A percentile compares a stretch with the other conserved stretches of the same genome.
Conservation (phyloP, 2,329 filamentous ascomycete species). For the Tympanopsis confertula region DNA sequence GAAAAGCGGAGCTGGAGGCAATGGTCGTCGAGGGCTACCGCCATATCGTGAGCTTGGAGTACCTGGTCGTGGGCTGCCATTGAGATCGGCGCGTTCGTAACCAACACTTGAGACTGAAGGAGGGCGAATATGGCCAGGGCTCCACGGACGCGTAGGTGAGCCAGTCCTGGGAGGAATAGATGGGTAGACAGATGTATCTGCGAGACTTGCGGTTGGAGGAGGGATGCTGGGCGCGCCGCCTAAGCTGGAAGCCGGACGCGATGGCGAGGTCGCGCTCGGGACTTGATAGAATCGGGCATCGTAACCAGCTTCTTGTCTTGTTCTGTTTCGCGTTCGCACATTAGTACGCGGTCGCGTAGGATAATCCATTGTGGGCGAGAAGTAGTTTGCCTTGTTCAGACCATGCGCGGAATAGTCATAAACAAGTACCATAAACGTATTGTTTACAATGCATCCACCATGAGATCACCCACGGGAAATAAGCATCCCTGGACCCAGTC, state of each 20-base stretch:
- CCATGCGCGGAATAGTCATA: too few species aligned
- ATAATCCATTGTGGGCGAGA: too few species aligned
- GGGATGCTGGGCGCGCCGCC: not conserved
- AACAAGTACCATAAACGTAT: too few species aligned
- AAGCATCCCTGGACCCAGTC: too few species aligned
- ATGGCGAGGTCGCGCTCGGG: too few species aligned
- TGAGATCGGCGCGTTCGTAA: conserved; percentile 59
- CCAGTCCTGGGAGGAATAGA: not conserved
- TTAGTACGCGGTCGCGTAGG: too few species aligned
- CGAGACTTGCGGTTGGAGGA: not conserved
- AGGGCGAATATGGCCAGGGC: not conserved
- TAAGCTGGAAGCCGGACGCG: not conserved
- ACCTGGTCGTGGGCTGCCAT: conserved; percentile 57
- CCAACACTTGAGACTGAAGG: conserved; percentile 29
- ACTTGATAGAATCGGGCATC: not conserved
- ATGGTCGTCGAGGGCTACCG: conserved; percentile 51
- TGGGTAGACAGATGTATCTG: not conserved
- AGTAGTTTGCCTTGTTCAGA: too few species aligned
- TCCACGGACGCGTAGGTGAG: not conserved
- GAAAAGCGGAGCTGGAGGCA: conserved; percentile 62
- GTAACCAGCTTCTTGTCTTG: too few species aligned
- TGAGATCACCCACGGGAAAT: too few species aligned
- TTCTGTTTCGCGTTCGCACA: too few species aligned
- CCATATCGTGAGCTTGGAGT: conserved; percentile 59
- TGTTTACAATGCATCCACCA: too few species aligned